Percentiles rank a stretch among this genome's conserved stretches.
Evolutionary conservation across 208 protist genomes (phyloP).

Genomic region (Tritrichomonas foetus): DNA sequence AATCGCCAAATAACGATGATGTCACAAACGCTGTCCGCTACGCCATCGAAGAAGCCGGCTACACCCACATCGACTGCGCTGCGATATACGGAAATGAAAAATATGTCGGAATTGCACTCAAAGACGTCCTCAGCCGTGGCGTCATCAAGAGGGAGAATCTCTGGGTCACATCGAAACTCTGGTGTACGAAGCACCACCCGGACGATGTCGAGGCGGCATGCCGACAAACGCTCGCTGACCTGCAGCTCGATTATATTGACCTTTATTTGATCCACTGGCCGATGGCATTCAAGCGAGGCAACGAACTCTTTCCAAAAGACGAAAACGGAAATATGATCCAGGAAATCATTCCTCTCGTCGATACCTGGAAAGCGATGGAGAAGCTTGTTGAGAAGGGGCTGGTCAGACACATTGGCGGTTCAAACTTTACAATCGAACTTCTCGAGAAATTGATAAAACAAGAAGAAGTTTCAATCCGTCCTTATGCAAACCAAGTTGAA

Average conservation of each 20-base stretch:
- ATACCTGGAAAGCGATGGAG: slow-evolving; percentile 15
- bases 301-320: background rate
- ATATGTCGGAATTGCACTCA: background rate
- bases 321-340: background rate
- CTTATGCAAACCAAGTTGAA: slow-evolving; percentile 18
- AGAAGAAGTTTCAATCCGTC: background rate
- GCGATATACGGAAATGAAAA: background rate
- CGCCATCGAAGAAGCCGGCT: slow-evolving; percentile 10
- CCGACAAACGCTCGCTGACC: background rate
- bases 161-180: slow-evolving; percentile 21
- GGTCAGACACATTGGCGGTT: background rate
- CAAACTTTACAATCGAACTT: background rate
- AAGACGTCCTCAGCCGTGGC: background rate
- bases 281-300: slow-evolving; percentile 54
- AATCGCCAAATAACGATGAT: background rate
- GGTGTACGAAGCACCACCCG: background rate
- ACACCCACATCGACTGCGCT: background rate
- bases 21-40: background rate
- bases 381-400: slow-evolving; percentile 20
- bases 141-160: background rate
- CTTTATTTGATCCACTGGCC: slow-evolving; percentile 90
- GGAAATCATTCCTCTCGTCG: background rate
- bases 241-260: slow-evolving; percentile 71
- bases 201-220: background rate
- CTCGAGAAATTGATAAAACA: background rate